These are phyloP conservation scores for Gracilariopsis chorda DNA, from an alignment of 23 red algal species.

Conservation along the genomic window DNA sequence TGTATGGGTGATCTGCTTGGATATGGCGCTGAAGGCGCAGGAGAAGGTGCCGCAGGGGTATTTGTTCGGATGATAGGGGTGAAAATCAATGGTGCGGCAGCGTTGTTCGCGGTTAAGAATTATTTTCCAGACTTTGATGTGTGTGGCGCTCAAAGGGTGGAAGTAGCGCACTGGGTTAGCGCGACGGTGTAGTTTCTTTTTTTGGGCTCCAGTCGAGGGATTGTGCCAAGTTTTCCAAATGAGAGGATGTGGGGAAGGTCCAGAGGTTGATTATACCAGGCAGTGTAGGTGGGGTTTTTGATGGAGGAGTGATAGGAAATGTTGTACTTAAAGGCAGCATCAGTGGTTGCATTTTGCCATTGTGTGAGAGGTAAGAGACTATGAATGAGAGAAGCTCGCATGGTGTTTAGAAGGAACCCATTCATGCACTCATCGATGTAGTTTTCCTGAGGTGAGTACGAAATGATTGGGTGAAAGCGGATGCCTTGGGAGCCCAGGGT, in stretches of 20 bases:
- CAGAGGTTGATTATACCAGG: too few species aligned
- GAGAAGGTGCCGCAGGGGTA: neutral
- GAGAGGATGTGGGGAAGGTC: too few species aligned
- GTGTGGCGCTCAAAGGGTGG: neutral
- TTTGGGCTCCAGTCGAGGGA: neutral
- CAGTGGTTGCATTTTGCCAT: neutral
- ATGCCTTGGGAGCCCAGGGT: neutral
- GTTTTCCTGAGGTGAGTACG: neutral
- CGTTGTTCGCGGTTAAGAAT: too few species aligned
- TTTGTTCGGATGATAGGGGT: neutral
- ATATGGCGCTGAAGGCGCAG: neutral
- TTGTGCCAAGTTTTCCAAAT: neutral
- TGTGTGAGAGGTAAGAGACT: neutral
- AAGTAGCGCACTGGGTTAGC: neutral
- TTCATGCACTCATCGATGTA: neutral
- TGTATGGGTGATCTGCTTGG: neutral
- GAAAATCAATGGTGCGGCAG: neutral
- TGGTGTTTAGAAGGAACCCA: neutral
- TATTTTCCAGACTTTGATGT: neutral
- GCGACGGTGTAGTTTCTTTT: neutral
- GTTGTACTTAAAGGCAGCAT: neutral
- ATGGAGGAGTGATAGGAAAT: neutral
- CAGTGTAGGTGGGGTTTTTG: too few species aligned
- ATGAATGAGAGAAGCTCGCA: neutral
- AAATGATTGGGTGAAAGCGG: neutral